These are phyloP conservation scores for Arthrinium phaeospermum DNA, from an alignment of 2,329 filamentous ascomycete species.

Conservation along the genomic window DNA sequence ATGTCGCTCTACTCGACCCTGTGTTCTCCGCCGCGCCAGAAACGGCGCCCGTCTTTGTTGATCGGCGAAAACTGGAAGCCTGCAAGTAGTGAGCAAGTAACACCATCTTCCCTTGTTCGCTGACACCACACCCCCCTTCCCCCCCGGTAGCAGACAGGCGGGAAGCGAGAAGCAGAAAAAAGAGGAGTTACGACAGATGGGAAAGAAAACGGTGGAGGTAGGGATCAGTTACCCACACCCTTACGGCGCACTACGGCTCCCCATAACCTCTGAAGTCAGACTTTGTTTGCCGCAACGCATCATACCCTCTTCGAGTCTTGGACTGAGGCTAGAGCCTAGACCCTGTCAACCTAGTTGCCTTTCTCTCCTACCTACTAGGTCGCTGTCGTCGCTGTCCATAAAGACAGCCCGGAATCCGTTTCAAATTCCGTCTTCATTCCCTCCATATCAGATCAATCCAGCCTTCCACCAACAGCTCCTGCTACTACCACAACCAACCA, in stretches of 20 bases:
- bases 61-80: constrained; percentile 29
- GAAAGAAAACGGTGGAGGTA: constrained; percentile 15
- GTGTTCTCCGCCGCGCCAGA: constrained; percentile 29
- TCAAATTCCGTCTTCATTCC: constrained; percentile 12
- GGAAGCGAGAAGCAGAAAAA: not conserved
- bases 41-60: constrained; percentile 34
- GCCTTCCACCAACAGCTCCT: not conserved
- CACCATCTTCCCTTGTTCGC: constrained; percentile 23
- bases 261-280: constrained; percentile 32
- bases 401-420: constrained; percentile 17
- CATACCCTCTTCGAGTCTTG: constrained; percentile 1
- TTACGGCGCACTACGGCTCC: not conserved
- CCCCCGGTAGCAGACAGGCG: not conserved
- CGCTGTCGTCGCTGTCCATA: constrained; percentile 9
- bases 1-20: constrained; percentile 19
- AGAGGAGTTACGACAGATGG: constrained; percentile 6
- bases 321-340: constrained; percentile 10
- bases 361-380: not conserved
- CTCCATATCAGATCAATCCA: constrained; percentile 12
- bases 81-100: constrained; percentile 17
- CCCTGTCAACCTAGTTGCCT: not conserved
- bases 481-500: not conserved
- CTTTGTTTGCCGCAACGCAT: constrained; percentile 19
- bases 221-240: constrained; percentile 17
- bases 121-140: constrained; percentile 20